These are phyloP conservation scores for Plenodomus biglobosus DNA, from an alignment of 2,329 filamentous ascomycete species.

Conservation along the genomic window DNA sequence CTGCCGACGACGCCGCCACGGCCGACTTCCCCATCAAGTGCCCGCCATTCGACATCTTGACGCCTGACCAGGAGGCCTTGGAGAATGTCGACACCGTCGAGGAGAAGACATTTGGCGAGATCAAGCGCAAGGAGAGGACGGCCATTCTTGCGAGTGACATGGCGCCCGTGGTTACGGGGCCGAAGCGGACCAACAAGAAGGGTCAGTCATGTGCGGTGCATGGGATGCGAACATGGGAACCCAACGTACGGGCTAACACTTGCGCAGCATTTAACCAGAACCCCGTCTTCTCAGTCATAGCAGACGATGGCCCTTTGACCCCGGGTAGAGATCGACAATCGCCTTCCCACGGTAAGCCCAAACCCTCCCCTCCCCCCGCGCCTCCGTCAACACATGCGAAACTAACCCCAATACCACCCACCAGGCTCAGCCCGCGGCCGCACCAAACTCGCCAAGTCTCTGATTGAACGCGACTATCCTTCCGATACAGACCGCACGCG, in stretches of 20 bases:
- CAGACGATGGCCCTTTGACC: slow-evolving; percentile 45
- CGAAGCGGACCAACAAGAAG: slow-evolving; percentile 54
- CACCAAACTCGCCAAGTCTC: slow-evolving; percentile 38
- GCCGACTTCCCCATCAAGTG: slow-evolving; percentile 58
- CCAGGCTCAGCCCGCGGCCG: slow-evolving; percentile 41
- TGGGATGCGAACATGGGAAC: too few species aligned
- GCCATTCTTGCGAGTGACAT: slow-evolving; percentile 74
- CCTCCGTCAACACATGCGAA: neutral
- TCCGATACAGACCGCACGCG: slow-evolving; percentile 53
- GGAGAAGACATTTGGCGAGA: slow-evolving; percentile 69
- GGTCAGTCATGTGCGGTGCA: too few species aligned
- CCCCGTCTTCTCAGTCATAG: slow-evolving; percentile 46
- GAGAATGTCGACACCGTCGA: slow-evolving; percentile 76
- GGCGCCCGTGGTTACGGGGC: slow-evolving; percentile 61
- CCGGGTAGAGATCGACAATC: slow-evolving; percentile 45
- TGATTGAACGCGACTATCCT: slow-evolving; percentile 42
- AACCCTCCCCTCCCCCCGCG: neutral
- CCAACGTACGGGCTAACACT: too few species aligned
- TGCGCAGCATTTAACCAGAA: slow-evolving; percentile 44
- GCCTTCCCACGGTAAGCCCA: slow-evolving; percentile 40
- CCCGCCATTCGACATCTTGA: slow-evolving; percentile 66
- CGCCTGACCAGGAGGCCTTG: slow-evolving; percentile 62
- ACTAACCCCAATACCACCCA: too few species aligned
- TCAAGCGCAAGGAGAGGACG: slow-evolving; percentile 73
- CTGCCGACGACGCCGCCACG: slow-evolving; percentile 39